These are phyloP conservation scores for Manihot esculenta DNA, from an alignment of 441 rosid genomes.

Conservation along the genomic window DNA sequence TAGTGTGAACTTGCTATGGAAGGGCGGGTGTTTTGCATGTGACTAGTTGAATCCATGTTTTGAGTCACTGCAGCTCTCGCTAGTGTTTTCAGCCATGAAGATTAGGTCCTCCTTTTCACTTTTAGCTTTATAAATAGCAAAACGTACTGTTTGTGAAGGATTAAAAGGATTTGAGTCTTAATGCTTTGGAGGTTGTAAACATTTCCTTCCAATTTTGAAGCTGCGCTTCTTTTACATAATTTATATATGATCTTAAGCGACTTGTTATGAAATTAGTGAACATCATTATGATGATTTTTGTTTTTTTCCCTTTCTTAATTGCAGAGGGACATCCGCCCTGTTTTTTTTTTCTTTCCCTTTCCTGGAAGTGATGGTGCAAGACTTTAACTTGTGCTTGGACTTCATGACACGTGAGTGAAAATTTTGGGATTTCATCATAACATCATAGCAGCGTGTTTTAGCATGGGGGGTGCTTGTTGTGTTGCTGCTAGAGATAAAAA, in stretches of 20 bases:
- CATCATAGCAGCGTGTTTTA: conserved; percentile 25
- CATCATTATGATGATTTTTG: neutral
- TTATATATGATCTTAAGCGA: neutral
- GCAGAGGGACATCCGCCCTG: conserved; percentile 20
- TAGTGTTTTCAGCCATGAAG: neutral
- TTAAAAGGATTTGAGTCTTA: neutral
- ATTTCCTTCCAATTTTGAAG: neutral
- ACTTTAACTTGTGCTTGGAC: conserved; percentile 11
- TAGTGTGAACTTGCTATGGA: neutral
- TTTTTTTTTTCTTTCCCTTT: neutral
- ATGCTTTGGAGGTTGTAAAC: neutral
- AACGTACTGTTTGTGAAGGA: neutral
- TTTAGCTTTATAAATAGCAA: neutral
- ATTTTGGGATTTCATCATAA: conserved; percentile 15
- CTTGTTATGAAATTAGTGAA: neutral
- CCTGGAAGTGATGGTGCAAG: conserved; percentile 8
- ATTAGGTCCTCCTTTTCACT: neutral
- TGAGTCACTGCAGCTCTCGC: neutral
- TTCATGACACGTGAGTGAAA: conserved; percentile 32
- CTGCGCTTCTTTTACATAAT: neutral
- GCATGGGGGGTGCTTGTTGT: conserved; percentile 96
- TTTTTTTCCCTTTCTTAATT: conserved; percentile 12
- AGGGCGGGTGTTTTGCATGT: neutral
- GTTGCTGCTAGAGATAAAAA: conserved; percentile 89
- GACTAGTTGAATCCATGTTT: neutral